Evolutionary conservation across 2,329 filamentous ascomycete species (phyloP).

Genomic region (Pestalotiopsis sp.): DNA sequence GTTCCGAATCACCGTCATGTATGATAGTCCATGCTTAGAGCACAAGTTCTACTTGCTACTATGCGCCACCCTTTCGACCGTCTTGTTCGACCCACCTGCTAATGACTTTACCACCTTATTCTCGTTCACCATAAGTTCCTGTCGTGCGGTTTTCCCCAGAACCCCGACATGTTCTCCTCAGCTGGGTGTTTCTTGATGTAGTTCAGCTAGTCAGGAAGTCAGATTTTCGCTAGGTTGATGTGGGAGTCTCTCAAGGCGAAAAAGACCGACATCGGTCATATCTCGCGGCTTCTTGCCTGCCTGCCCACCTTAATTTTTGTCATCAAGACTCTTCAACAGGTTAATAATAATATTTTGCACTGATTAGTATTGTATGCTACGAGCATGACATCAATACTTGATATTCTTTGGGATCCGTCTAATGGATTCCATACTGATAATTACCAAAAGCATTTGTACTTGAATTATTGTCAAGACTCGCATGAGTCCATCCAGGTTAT

Average conservation of each 20-base stretch:
- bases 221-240: conserved; percentile 3
- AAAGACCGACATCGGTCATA: conserved; percentile 16
- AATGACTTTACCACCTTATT: neutral
- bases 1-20: neutral
- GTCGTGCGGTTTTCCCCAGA: neutral
- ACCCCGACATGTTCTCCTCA: neutral
- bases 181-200: neutral
- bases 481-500: neutral
- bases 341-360: neutral
- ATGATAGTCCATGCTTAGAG: neutral
- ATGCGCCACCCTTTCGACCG: conserved; percentile 6
- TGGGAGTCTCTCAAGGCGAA: conserved; percentile 10
- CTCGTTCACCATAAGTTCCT: neutral
- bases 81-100: neutral
- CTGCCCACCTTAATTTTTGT: neutral
- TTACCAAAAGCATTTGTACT: neutral
- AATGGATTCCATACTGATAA: neutral
- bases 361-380: neutral
- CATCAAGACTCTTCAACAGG: neutral
- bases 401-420: neutral
- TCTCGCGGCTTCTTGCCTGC: neutral
- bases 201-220: neutral
- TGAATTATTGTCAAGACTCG: neutral
- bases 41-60: neutral
- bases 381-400: neutral